Percentiles rank a stretch among this genome's conserved stretches.
Conservation (phyloP, 306 rosid genomes). For the Gastrolobium bilobum region DNA sequence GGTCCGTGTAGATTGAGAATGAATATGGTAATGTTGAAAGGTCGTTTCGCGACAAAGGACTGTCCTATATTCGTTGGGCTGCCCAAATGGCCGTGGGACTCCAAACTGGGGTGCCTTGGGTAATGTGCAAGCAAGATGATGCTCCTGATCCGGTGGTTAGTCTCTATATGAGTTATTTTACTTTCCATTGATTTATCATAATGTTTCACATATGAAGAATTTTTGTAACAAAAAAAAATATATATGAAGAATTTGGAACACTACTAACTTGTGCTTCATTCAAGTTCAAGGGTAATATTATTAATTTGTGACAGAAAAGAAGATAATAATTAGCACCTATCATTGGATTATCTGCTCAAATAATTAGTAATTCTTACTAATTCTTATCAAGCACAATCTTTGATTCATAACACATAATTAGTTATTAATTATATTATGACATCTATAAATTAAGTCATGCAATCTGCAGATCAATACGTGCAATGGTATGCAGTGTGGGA, state of each 20-base stretch:
- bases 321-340: background rate
- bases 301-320: background rate
- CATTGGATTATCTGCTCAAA: background rate
- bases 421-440: background rate
- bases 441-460: background rate
- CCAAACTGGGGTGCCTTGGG: slow-evolving; percentile 92
- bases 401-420: slow-evolving; percentile 9
- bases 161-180: slow-evolving; percentile 19
- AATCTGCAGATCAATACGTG: slow-evolving; percentile 74
- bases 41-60: slow-evolving; percentile 69
- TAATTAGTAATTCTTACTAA: background rate
- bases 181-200: background rate
- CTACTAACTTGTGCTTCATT: background rate
- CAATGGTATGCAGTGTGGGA: slow-evolving; percentile 81
- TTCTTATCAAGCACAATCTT: background rate
- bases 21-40: slow-evolving; percentile 70
- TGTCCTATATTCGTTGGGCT: slow-evolving; percentile 82
- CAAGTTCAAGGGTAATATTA: background rate
- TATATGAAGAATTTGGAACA: background rate
- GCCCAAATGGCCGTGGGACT: slow-evolving; percentile 84
- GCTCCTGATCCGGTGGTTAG: slow-evolving; percentile 92
- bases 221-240: too few relatives aligned
- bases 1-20: slow-evolving; percentile 80
- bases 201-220: background rate
- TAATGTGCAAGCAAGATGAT: slow-evolving; percentile 91